Evolutionary conservation across 2,329 filamentous ascomycete species (phyloP).

Genomic region (Diaporthe ilicicola): DNA sequence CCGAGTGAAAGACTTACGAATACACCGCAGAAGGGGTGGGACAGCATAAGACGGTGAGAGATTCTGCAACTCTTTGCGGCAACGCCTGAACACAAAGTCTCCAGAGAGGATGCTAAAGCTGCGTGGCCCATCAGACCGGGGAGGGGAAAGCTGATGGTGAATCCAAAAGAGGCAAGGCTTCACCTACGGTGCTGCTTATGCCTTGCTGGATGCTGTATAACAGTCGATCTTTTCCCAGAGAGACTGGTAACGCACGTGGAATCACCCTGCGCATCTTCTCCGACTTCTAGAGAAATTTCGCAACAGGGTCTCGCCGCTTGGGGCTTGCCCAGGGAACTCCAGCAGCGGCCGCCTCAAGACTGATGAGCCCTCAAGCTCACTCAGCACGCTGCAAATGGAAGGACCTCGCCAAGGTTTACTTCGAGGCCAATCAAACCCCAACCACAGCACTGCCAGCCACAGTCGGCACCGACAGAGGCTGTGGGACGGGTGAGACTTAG

Average conservation of each 20-base stretch:
- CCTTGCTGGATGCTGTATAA: background rate
- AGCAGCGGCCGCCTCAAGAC: constrained; percentile 16
- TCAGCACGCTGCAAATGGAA: background rate
- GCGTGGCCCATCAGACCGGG: constrained; percentile 5
- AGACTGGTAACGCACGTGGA: constrained; percentile 11
- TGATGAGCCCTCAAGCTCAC: background rate
- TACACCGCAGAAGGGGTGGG: background rate
- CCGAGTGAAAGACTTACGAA: background rate
- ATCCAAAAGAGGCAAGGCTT: background rate
- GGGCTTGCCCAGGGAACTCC: background rate
- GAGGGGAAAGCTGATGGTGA: background rate
- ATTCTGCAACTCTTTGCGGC: constrained; percentile 14
- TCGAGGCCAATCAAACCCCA: background rate
- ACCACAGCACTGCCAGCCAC: background rate
- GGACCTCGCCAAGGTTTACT: background rate
- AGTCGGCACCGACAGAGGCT: background rate
- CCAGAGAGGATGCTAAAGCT: background rate
- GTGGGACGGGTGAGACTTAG: constrained; percentile 5
- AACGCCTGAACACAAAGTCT: background rate
- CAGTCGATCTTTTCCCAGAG: background rate
- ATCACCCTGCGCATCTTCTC: background rate
- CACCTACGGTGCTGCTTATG: background rate
- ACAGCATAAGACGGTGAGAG: constrained; percentile 18
- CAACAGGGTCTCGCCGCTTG: background rate
- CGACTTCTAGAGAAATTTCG: background rate